phyloP scores from a whole-genome alignment of 495 filamentous ascomycete genomes.

The Penicillium flavigenum region DNA sequence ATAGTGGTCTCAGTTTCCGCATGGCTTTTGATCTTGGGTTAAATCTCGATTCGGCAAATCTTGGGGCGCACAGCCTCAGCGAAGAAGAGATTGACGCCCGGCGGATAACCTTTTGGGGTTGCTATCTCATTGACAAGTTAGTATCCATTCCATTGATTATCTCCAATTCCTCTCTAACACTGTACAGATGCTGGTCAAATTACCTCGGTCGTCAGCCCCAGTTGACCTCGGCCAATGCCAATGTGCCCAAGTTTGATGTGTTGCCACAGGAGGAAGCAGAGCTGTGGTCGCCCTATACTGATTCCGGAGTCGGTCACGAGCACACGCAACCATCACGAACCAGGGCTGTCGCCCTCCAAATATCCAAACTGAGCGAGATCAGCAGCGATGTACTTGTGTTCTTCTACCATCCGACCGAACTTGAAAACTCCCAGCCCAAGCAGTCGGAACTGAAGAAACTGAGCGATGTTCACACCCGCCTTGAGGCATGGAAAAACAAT shows the following conservation, averaged over 20 bases:
- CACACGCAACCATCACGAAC: slow-evolving; percentile 79
- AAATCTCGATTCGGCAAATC: slow-evolving; percentile 75
- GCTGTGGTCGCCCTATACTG: slow-evolving; percentile 85
- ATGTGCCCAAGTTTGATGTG: slow-evolving; percentile 84
- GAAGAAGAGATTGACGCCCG: slow-evolving; percentile 88
- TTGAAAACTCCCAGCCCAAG: slow-evolving; percentile 58
- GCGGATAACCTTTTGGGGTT: slow-evolving; percentile 96
- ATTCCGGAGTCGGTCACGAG: slow-evolving; percentile 67
- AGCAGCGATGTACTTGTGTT: slow-evolving; percentile 83
- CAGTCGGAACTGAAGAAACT: slow-evolving; percentile 90
- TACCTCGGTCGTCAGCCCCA: slow-evolving; percentile 94
- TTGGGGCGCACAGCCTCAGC: slow-evolving; percentile 59
- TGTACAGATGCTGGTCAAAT: slow-evolving; percentile 84
- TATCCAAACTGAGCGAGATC: slow-evolving; percentile 85
- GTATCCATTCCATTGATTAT: slow-evolving; percentile 12
- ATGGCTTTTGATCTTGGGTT: slow-evolving; percentile 95
- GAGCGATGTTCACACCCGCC: slow-evolving; percentile 81
- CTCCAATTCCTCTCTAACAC: slow-evolving; percentile 20
- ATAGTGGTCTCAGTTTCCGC: slow-evolving; percentile 97
- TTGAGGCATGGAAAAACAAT: slow-evolving; percentile 88
- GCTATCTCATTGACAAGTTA: slow-evolving; percentile 93
- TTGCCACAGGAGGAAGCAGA: slow-evolving; percentile 86
- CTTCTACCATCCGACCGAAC: slow-evolving; percentile 81
- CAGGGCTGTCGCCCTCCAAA: slow-evolving; percentile 76
- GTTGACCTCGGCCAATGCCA: slow-evolving; percentile 71